Percentiles rank a stretch among this genome's conserved stretches.
phyloP scores from a whole-genome alignment of 768 basidiomycete species.

The Mycena filopes region DNA sequence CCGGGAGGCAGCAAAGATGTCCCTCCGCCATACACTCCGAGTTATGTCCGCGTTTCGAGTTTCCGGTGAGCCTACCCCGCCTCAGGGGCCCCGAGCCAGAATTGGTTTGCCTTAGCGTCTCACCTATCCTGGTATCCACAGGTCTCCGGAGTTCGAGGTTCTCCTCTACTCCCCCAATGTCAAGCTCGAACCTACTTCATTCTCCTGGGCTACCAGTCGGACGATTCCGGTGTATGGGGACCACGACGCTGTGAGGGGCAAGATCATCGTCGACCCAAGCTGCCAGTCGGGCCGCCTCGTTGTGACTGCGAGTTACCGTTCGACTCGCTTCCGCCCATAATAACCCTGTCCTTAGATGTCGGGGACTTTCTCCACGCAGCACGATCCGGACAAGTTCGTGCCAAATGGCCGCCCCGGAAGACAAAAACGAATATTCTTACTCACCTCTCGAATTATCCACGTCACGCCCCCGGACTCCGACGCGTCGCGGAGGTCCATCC shows the following conservation, averaged over 20 bases:
- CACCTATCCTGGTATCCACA: background rate
- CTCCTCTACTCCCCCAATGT: slow-evolving; percentile 23
- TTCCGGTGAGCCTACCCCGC: slow-evolving; percentile 17
- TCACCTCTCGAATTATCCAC: slow-evolving; percentile 39
- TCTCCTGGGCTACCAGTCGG: slow-evolving; percentile 12
- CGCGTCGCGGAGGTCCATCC: slow-evolving; percentile 35
- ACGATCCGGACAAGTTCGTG: slow-evolving; percentile 30
- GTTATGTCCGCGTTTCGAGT: slow-evolving; percentile 26
- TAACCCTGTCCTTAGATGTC: slow-evolving; percentile 1
- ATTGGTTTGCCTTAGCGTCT: background rate
- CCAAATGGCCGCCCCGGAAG: slow-evolving; percentile 3
- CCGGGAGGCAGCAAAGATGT: background rate
- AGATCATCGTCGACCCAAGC: slow-evolving; percentile 49
- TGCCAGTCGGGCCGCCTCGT: slow-evolving; percentile 46
- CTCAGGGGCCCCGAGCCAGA: too few species aligned
- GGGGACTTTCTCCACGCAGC: slow-evolving; percentile 6
- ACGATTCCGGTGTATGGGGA: slow-evolving; percentile 49
- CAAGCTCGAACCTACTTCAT: slow-evolving; percentile 1
- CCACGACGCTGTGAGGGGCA: slow-evolving; percentile 53
- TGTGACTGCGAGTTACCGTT: slow-evolving; percentile 39
- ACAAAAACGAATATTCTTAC: slow-evolving; percentile 43
- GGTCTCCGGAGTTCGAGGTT: slow-evolving; percentile 27
- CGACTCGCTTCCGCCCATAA: background rate
- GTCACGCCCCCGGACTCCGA: slow-evolving; percentile 25
- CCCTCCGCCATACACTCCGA: background rate